These are phyloP conservation scores for Chrysoporthe puriensis DNA, from an alignment of 2,329 filamentous ascomycete species.

Conservation along the genomic window DNA sequence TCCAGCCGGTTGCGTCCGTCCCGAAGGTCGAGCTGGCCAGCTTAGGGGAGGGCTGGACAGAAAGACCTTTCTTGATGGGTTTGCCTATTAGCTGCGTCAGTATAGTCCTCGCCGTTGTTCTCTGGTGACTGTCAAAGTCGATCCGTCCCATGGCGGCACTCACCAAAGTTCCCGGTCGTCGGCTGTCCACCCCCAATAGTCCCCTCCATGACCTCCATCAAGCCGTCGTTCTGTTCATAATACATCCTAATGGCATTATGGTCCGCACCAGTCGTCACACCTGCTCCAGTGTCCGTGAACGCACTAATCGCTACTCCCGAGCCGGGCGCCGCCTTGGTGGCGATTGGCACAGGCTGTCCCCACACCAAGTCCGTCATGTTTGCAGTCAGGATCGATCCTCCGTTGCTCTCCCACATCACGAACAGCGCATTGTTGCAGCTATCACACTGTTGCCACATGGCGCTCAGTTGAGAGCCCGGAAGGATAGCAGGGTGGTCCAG, in stretches of 20 bases:
- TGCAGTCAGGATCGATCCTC: conserved; percentile 20
- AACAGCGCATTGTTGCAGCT: conserved; percentile 29
- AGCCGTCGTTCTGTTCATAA: conserved; percentile 10
- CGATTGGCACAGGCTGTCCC: conserved; percentile 13
- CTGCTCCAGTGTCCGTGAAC: conserved; percentile 23
- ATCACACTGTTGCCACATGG: conserved; percentile 28
- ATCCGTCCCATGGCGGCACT: not conserved
- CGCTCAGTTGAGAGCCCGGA: conserved; percentile 22
- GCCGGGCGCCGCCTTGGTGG: conserved; percentile 11
- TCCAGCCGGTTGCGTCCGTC: conserved; percentile 25
- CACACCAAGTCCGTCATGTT: conserved; percentile 25
- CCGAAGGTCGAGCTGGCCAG: conserved; percentile 27
- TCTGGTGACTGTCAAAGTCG: not conserved
- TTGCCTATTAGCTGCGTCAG: conserved; percentile 8
- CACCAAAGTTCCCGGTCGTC: conserved; percentile 26
- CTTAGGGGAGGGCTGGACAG: conserved; percentile 24
- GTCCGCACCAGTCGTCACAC: conserved; percentile 15
- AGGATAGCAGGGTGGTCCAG: conserved; percentile 15
- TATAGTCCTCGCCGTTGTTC: not conserved
- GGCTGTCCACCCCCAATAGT: conserved; percentile 13
- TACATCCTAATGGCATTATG: conserved; percentile 24
- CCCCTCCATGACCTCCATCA: conserved; percentile 26
- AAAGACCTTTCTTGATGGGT: conserved; percentile 20
- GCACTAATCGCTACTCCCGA: conserved; percentile 25
- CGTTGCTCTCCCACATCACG: conserved; percentile 26